Conservation (phyloP, 1,284 basidiomycete species). For the Moesziomyces parantarcticus region DNA sequence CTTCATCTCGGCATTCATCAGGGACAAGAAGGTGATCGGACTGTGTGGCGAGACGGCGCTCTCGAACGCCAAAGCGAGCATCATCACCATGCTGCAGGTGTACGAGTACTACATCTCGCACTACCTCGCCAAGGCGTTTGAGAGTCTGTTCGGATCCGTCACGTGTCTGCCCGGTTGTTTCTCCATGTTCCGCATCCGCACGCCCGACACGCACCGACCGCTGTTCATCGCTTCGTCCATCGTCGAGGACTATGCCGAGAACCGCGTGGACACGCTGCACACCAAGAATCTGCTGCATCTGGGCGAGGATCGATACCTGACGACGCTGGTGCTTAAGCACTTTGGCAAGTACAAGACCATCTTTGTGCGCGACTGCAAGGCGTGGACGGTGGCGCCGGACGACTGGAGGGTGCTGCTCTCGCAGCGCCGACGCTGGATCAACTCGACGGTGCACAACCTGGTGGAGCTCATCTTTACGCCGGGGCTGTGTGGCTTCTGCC, state of each 20-base stretch:
- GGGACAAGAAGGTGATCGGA: constrained; percentile 91
- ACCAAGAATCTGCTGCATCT: constrained; percentile 88
- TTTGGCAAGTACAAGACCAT: constrained; percentile 78
- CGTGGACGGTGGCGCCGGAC: constrained; percentile 71
- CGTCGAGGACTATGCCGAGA: constrained; percentile 92
- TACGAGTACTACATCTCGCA: constrained; percentile 69
- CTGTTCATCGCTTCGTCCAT: constrained; percentile 79
- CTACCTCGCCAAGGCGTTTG: constrained; percentile 98
- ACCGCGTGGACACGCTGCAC: constrained; percentile 94
- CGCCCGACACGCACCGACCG: constrained; percentile 66
- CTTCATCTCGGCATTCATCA: constrained; percentile 83
- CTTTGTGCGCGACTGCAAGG: constrained; percentile 91
- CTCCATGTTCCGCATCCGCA: constrained; percentile 67
- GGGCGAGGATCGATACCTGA: constrained; percentile 98
- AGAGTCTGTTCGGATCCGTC: constrained; percentile 94
- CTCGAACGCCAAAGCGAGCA: constrained; percentile 88
- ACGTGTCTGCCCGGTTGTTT: constrained; percentile 87
- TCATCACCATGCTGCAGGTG: constrained; percentile 98
- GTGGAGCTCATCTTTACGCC: constrained; percentile 91
- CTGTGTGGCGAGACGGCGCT: constrained; percentile 93
- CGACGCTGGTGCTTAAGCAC: constrained; percentile 87
- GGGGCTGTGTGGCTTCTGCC: constrained; percentile 92
- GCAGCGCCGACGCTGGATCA: constrained; percentile 98
- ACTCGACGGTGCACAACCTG: constrained; percentile 97
- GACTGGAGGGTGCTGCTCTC: constrained; percentile 95